These are phyloP conservation scores for Ogataea angusta DNA, from an alignment of 805 yeast species.

Conservation along the genomic window DNA sequence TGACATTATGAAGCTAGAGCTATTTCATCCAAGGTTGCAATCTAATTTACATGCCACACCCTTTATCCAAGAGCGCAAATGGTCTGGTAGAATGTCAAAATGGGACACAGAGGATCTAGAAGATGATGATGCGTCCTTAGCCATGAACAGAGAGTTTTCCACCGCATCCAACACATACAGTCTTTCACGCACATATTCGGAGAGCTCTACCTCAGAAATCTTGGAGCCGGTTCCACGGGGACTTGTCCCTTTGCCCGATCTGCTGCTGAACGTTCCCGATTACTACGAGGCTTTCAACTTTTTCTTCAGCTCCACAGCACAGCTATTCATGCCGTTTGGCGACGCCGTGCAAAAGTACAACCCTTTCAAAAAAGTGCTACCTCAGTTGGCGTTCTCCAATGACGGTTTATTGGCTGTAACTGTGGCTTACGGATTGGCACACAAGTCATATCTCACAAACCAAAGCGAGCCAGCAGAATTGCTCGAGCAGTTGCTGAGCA, in stretches of 20 bases:
- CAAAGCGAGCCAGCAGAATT: conserved; percentile 38
- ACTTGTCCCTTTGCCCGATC: conserved; percentile 54
- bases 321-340: conserved; percentile 64
- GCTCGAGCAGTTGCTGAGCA: conserved; percentile 49
- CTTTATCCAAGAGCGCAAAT: conserved; percentile 8
- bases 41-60: conserved; percentile 15
- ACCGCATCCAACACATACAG: background rate
- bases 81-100: background rate
- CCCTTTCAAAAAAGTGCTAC: conserved; percentile 64
- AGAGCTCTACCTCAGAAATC: conserved; percentile 16
- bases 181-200: conserved; percentile 12
- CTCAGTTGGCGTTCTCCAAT: conserved; percentile 62
- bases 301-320: conserved; percentile 59
- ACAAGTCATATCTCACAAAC: conserved; percentile 28
- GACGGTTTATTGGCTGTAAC: conserved; percentile 56
- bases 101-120: conserved; percentile 5
- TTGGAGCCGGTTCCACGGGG: conserved; percentile 33
- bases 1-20: conserved; percentile 36
- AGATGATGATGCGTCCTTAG: conserved; percentile 11
- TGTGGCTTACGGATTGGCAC: conserved; percentile 48
- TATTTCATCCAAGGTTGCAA: conserved; percentile 9
- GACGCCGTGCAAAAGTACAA: conserved; percentile 56
- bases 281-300: conserved; percentile 62
- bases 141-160: conserved; percentile 1
- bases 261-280: conserved; percentile 54